Base-by-base conservation (phyloP, 352 stramenopile genomes). In the Saprolegnia diclina region DNA sequence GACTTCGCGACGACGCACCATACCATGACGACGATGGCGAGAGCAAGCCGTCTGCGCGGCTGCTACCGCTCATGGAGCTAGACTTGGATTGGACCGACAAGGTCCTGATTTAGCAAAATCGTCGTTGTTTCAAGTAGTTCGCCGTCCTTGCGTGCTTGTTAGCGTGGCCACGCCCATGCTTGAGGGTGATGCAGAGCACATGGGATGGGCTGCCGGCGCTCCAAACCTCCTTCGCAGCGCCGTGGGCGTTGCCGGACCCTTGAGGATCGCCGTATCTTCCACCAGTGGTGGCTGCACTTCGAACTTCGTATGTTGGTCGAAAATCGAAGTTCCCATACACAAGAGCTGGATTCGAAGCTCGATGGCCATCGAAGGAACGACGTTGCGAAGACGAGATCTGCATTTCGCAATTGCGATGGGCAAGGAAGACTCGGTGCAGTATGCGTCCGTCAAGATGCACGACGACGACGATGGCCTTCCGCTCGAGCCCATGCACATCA, bases 21-120 rank as follows among this genome's bases (percentile, higher is more conserved):
- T 48, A 48, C 42, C 42, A 10, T 7, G 42, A 48, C 42, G 42
- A 48, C 53, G 26, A 35, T 22, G 11, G 24, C 53, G 26, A 35
- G 1, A n/a, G 21, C 53, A 61, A 61, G 26, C 42, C 42, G 7
- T 48, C 42, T 3, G 13, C 42, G 11, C 18, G 18, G 13, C 42
- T 48, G 42, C 42, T n/a, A n/a, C 42, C 57, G 11, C 35, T 62
- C 42, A 22, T 69, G 18, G 63, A 69, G 22, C 38, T 69, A 69
- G 63, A 69, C 38, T 40, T 69, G 52, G 63, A 69, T 22, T 69
- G 63, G 63, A 69, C 63, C n/a, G 63, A 69, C 26, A 69, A 69
- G 35, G 53, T 69, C 10, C 37, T 69, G 37, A 63, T 69, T 59
- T 59, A 59, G 35, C 19, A 48, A 48, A n/a, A 4, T n/a, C 42